phyloP scores from a whole-genome alignment of 441 rosid species.

The Aquilaria agallochum region DNA sequence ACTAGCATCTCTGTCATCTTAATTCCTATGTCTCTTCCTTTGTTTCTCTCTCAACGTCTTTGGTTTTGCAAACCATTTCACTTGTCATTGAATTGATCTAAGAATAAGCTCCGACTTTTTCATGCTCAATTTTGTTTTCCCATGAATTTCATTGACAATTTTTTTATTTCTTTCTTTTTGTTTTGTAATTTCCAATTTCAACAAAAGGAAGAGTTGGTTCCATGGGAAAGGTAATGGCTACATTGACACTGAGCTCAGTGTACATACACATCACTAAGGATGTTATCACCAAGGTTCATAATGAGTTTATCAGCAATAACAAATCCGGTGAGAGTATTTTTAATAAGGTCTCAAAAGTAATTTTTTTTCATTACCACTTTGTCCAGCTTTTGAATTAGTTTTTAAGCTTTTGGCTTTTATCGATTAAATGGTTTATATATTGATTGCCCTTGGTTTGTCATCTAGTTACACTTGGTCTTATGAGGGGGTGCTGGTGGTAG shows the following conservation, averaged over 20 bases:
- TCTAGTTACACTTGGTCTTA: constrained; percentile 19
- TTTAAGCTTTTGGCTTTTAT: neutral
- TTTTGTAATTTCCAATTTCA: constrained; percentile 9
- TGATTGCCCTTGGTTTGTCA: constrained; percentile 7
- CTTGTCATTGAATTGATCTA: constrained; percentile 5
- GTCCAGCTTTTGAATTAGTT: neutral
- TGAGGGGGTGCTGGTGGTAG: neutral
- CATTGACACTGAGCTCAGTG: constrained; percentile 56
- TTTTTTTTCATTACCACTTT: constrained; percentile 4
- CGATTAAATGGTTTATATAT: neutral
- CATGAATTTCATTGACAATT: constrained; percentile 8
- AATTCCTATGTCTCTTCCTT: constrained; percentile 61
- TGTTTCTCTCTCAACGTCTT: constrained; percentile 17
- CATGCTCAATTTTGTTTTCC: neutral
- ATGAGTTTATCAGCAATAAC: constrained; percentile 75
- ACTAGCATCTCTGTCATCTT: constrained; percentile 26
- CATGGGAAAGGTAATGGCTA: constrained; percentile 36
- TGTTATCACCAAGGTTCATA: constrained; percentile 86
- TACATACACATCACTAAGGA: constrained; percentile 91
- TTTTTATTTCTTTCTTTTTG: constrained; percentile 5
- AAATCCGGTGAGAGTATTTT: constrained; percentile 89
- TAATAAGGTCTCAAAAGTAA: constrained; percentile 88
- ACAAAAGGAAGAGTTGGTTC: constrained; percentile 17
- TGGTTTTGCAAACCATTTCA: constrained; percentile 29
- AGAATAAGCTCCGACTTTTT: neutral